These are phyloP conservation scores for Hypoxylon lenormandii DNA, from an alignment of 495 filamentous ascomycete species.

Conservation along the genomic window DNA sequence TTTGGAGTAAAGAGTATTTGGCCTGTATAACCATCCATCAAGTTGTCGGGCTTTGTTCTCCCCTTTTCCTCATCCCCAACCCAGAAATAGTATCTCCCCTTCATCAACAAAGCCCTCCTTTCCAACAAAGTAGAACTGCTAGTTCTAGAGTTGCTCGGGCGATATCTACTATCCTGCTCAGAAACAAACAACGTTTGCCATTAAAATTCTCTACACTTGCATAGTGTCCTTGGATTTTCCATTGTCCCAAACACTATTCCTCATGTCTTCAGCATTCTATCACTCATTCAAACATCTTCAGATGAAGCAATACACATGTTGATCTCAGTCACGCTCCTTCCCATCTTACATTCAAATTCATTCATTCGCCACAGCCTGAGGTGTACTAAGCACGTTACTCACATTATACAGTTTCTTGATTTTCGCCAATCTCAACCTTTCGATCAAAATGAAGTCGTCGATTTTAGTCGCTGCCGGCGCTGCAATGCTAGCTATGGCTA, in stretches of 20 bases:
- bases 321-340: conserved; percentile 41
- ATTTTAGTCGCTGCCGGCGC: conserved; percentile 70
- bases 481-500: conserved; percentile 71
- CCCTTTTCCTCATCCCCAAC: not conserved
- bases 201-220: conserved; percentile 19
- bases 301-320: conserved; percentile 31
- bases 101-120: conserved; percentile 31
- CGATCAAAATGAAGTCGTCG: conserved; percentile 75
- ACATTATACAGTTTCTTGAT: conserved; percentile 32
- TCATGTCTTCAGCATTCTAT: conserved; percentile 11
- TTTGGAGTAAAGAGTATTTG: not conserved
- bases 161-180: not conserved
- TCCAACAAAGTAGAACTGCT: conserved; percentile 19
- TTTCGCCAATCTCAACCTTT: conserved; percentile 23
- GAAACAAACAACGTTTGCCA: conserved; percentile 8
- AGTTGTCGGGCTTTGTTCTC: conserved; percentile 15
- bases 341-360: conserved; percentile 19
- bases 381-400: conserved; percentile 35
- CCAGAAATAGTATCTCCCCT: conserved; percentile 12
- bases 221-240: not conserved
- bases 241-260: conserved; percentile 1
- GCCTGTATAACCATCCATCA: not conserved
- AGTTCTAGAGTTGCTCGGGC: not conserved
- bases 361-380: conserved; percentile 17
- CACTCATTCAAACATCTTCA: conserved; percentile 30